These are phyloP conservation scores for Nicotiana obtusifolia DNA, from an alignment of 257 asterid species.

Conservation along the genomic window DNA sequence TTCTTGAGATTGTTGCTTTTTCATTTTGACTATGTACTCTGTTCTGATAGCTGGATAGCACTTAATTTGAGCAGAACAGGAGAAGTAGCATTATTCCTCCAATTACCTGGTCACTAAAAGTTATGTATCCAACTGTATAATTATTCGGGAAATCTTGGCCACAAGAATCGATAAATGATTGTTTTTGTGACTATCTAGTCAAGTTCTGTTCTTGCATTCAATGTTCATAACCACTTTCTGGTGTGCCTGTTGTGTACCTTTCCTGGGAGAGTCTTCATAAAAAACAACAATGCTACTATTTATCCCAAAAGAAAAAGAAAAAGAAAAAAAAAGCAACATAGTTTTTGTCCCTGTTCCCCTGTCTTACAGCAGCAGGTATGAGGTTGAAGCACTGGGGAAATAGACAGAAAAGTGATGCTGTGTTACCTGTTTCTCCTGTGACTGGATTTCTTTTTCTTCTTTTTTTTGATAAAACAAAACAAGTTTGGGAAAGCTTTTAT, in stretches of 20 bases:
- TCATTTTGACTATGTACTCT: background rate
- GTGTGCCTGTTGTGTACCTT: background rate
- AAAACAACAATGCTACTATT: background rate
- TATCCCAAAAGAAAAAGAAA: background rate
- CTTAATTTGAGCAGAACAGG: background rate
- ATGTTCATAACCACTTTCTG: background rate
- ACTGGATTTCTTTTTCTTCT: no score
- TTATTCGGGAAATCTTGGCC: background rate
- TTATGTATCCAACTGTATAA: conserved; percentile 6
- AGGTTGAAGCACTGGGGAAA: background rate
- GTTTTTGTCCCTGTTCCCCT: background rate
- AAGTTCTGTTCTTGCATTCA: conserved; percentile 9
- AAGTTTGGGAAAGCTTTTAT: background rate
- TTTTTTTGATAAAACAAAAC: no score
- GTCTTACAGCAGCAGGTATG: background rate
- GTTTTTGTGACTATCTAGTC: background rate
- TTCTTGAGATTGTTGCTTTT: conserved; percentile 8
- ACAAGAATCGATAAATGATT: background rate
- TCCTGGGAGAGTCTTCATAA: background rate
- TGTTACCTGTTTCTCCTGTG: background rate
- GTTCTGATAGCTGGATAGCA: conserved; percentile 11
- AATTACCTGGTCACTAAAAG: background rate
- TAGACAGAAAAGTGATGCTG: background rate
- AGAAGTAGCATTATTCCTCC: background rate
- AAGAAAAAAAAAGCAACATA: background rate